Conservation (phyloP, 2,329 filamentous ascomycete genomes). For the Pseudogymnoascus sp. region DNA sequence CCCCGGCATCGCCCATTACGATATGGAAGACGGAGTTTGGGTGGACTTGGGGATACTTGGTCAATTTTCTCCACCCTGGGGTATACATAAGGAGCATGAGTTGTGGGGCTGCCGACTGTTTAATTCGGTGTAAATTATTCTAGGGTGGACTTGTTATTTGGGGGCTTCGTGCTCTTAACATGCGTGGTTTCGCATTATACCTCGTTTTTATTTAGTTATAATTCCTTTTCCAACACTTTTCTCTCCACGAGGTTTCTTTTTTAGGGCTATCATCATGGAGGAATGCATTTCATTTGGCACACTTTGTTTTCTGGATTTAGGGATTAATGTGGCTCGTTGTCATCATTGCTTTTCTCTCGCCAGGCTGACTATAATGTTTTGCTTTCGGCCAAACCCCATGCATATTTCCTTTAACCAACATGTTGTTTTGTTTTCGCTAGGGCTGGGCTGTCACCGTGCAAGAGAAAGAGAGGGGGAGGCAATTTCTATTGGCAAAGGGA, state of each 20-base stretch:
- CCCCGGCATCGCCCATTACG: background rate
- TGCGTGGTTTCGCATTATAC: slow-evolving; percentile 7
- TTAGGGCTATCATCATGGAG: background rate
- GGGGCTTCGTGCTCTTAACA: background rate
- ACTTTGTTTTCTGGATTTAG: background rate
- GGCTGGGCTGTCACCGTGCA: background rate
- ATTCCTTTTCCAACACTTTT: slow-evolving; percentile 3
- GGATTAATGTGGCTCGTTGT: background rate
- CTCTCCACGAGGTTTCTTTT: background rate
- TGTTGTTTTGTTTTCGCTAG: background rate
- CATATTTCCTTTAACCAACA: background rate
- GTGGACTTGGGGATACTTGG: slow-evolving; percentile 7
- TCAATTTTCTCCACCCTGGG: background rate
- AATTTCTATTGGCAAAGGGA: background rate
- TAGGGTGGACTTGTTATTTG: slow-evolving; percentile 7
- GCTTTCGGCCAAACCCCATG: background rate
- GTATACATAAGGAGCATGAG: slow-evolving; percentile 1
- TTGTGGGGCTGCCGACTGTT: slow-evolving; percentile 1
- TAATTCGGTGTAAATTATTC: slow-evolving; percentile 10
- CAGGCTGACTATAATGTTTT: background rate
- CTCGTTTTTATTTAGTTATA: slow-evolving; percentile 2
- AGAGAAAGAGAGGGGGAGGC: background rate
- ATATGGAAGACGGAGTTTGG: slow-evolving; percentile 1
- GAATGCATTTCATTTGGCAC: slow-evolving; percentile 5
- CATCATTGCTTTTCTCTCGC: background rate